These are phyloP conservation scores for Ganoderma multipileum DNA, from an alignment of 1,284 basidiomycete species.

Conservation along the genomic window DNA sequence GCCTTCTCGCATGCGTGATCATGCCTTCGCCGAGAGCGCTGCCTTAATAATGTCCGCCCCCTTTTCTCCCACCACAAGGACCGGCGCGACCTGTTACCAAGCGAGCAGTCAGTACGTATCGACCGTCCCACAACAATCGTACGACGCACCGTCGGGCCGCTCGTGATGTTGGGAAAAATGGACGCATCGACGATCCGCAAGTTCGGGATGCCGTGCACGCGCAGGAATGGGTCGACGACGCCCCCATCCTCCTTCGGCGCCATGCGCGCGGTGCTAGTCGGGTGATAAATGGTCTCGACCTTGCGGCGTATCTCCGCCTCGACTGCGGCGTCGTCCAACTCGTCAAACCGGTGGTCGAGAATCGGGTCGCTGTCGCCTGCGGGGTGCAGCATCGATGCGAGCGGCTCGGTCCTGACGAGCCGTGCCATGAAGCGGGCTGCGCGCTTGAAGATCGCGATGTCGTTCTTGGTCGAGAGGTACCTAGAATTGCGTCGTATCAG, in stretches of 20 bases:
- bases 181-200: slow-evolving; percentile 68
- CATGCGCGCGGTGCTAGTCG: slow-evolving; percentile 66
- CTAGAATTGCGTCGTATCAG: slow-evolving; percentile 23
- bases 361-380: slow-evolving; percentile 31
- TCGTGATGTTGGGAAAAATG: slow-evolving; percentile 61
- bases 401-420: slow-evolving; percentile 57
- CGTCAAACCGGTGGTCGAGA: slow-evolving; percentile 40
- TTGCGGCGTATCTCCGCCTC: slow-evolving; percentile 49
- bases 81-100: slow-evolving; percentile 57
- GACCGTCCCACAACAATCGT: neutral
- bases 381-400: slow-evolving; percentile 54
- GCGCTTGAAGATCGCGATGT: slow-evolving; percentile 60
- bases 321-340: slow-evolving; percentile 39
- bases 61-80: slow-evolving; percentile 70
- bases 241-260: slow-evolving; percentile 50
- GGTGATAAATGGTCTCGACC: slow-evolving; percentile 66
- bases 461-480: slow-evolving; percentile 60
- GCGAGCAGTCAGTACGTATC: neutral
- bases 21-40: slow-evolving; percentile 11
- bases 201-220: slow-evolving; percentile 45
- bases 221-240: slow-evolving; percentile 46
- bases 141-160: slow-evolving; percentile 65
- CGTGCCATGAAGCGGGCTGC: slow-evolving; percentile 57
- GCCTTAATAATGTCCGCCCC: slow-evolving; percentile 64
- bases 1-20: neutral